Conservation (phyloP, 1,284 basidiomycete species). For the Irpex sp. region DNA sequence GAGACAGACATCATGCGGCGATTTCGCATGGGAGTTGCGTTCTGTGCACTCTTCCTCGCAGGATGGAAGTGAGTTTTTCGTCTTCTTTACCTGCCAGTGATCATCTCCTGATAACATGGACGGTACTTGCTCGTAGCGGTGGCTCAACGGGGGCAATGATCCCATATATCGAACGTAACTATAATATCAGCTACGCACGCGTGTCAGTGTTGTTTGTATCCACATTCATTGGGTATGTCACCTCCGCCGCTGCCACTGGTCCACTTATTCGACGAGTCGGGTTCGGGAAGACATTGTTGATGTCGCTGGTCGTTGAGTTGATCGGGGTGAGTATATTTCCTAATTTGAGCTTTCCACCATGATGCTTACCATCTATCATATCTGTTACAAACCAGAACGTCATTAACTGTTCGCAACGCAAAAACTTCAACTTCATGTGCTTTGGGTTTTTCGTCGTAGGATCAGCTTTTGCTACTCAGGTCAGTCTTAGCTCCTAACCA, state of each 20-base stretch:
- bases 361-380: background rate
- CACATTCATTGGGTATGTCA: slow-evolving; percentile 27
- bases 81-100: slow-evolving; percentile 4
- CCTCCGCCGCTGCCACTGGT: slow-evolving; percentile 24
- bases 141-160: slow-evolving; percentile 29
- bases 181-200: slow-evolving; percentile 24
- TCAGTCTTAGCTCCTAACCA: slow-evolving; percentile 2
- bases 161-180: slow-evolving; percentile 26
- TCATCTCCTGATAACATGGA: background rate
- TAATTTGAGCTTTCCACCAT: background rate
- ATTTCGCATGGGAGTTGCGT: slow-evolving; percentile 20
- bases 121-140: slow-evolving; percentile 16
- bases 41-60: slow-evolving; percentile 23
- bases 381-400: slow-evolving; percentile 21
- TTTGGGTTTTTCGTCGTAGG: slow-evolving; percentile 31
- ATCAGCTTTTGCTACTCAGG: slow-evolving; percentile 28
- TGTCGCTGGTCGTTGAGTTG: slow-evolving; percentile 24
- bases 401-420: slow-evolving; percentile 30
- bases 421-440: slow-evolving; percentile 28
- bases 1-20: slow-evolving; percentile 18
- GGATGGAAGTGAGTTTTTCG: slow-evolving; percentile 24
- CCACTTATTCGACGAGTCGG: slow-evolving; percentile 24
- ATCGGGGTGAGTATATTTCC: slow-evolving; percentile 22
- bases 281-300: slow-evolving; percentile 25
- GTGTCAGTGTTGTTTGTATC: slow-evolving; percentile 28